A percentile compares a stretch with the other conserved stretches of the same genome.
These are phyloP conservation scores for Fusarium sp. DNA, from an alignment of 2,329 filamentous ascomycete species.

Conservation along the genomic window DNA sequence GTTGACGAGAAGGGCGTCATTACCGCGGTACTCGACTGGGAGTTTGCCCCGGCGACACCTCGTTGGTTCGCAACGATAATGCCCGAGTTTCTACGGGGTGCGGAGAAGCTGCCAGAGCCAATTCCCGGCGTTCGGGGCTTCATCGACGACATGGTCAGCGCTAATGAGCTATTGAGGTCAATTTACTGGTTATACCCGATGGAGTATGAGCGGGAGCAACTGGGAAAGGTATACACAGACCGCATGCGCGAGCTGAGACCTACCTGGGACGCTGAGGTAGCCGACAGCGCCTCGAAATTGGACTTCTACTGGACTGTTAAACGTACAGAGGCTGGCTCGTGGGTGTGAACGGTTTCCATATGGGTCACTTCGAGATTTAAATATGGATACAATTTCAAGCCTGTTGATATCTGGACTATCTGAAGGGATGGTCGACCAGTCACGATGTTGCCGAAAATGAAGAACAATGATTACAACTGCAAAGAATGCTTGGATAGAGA, in stretches of 20 bases:
- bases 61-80: conserved; percentile 51
- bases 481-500: no score
- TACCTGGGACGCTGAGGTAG: conserved; percentile 48
- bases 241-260: conserved; percentile 50
- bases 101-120: conserved; percentile 37
- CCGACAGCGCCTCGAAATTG: conserved; percentile 35
- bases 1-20: conserved; percentile 52
- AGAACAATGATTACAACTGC: background rate
- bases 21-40: conserved; percentile 57
- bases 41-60: conserved; percentile 56
- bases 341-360: no score
- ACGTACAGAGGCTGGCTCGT: no score
- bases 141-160: conserved; percentile 20
- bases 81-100: conserved; percentile 51
- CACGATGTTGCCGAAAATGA: background rate
- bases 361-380: no score
- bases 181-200: no score
- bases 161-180: no score
- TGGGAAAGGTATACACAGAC: conserved; percentile 48
- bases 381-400: no score
- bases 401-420: no score
- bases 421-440: no score
- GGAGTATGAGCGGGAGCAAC: conserved; percentile 55
- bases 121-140: conserved; percentile 38
- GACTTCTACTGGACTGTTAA: conserved; percentile 43